Conservation (phyloP, 805 yeast genomes). For the Candida multigemmis region DNA sequence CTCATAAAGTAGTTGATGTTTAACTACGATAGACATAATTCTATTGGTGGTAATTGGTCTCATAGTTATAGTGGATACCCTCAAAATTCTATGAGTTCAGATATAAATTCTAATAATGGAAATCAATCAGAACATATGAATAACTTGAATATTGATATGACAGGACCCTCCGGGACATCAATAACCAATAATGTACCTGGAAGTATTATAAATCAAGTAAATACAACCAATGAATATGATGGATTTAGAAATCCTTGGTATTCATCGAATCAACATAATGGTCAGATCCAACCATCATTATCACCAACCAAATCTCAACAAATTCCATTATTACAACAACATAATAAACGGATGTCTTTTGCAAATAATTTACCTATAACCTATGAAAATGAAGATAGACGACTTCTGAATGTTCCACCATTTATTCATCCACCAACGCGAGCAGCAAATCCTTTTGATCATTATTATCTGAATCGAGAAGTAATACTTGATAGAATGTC, state of each 20-base stretch:
- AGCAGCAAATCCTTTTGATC: slow-evolving; percentile 37
- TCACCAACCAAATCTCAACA: slow-evolving; percentile 19
- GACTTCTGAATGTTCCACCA: slow-evolving; percentile 13
- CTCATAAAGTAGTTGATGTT: slow-evolving; percentile 22
- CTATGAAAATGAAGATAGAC: slow-evolving; percentile 31
- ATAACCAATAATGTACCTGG: slow-evolving; percentile 5
- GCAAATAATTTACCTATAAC: slow-evolving; percentile 42
- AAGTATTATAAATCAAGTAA: slow-evolving; percentile 9
- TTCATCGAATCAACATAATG: slow-evolving; percentile 11
- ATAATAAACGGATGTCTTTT: slow-evolving; percentile 21
- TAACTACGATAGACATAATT: slow-evolving; percentile 25
- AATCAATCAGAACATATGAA: slow-evolving; percentile 2
- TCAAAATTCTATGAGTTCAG: slow-evolving; percentile 1
- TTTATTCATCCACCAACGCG: slow-evolving; percentile 35
- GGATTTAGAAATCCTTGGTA: slow-evolving; percentile 40
- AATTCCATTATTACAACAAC: slow-evolving; percentile 20
- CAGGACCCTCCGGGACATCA: slow-evolving; percentile 5
- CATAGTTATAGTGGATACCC: too few relatives aligned
- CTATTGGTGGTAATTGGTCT: slow-evolving; percentile 32
- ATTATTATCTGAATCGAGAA: slow-evolving; percentile 30
- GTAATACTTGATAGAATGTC: slow-evolving; percentile 26
- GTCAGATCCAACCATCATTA: slow-evolving; percentile 6
- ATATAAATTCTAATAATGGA: slow-evolving; percentile 1
- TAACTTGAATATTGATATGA: slow-evolving; percentile 1
- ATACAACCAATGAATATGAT: too few relatives aligned